A percentile compares a stretch with the other conserved stretches of the same genome.
phyloP scores from a whole-genome alignment of 2,329 filamentous ascomycete species.

The Colletotrichum somersetense region DNA sequence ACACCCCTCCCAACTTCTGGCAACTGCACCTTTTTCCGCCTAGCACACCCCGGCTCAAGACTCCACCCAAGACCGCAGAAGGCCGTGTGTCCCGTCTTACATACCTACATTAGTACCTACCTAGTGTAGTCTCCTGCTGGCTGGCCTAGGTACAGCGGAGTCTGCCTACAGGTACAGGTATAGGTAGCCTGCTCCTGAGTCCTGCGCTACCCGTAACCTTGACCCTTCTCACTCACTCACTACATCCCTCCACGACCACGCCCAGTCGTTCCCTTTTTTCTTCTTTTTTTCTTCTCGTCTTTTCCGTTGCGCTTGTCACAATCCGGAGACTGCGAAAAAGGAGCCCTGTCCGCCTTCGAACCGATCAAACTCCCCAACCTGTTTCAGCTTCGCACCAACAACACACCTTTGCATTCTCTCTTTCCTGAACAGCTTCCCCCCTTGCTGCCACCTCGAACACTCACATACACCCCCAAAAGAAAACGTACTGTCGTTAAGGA shows the following conservation, averaged over 20 bases:
- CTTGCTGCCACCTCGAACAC: constrained; percentile 29
- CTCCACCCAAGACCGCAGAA: constrained; percentile 10
- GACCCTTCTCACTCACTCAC: not conserved
- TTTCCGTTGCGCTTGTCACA: constrained; percentile 34
- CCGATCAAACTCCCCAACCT: constrained; percentile 52
- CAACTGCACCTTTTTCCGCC: constrained; percentile 26
- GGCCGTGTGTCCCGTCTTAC: constrained; percentile 10
- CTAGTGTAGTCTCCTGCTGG: not conserved
- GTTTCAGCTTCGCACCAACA: constrained; percentile 50
- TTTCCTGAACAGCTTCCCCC: constrained; percentile 41
- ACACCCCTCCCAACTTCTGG: constrained; percentile 23
- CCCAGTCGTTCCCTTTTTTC: constrained; percentile 5
- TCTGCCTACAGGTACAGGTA: not conserved
- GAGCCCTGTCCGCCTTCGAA: constrained; percentile 48
- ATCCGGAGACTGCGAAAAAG: constrained; percentile 40
- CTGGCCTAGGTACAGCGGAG: not conserved
- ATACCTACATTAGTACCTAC: too few relatives aligned
- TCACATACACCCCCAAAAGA: not conserved
- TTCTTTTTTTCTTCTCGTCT: not conserved
- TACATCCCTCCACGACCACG: constrained; percentile 14
- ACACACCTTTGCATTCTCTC: constrained; percentile 45
- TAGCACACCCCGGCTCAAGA: constrained; percentile 25
- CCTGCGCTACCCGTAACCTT: constrained; percentile 17
- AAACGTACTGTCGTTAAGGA: constrained; percentile 25
- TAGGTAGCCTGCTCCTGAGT: constrained; percentile 16